Base-by-base conservation (phyloP, 2,329 filamentous ascomycete genomes). In the Zalaria sp. region DNA sequence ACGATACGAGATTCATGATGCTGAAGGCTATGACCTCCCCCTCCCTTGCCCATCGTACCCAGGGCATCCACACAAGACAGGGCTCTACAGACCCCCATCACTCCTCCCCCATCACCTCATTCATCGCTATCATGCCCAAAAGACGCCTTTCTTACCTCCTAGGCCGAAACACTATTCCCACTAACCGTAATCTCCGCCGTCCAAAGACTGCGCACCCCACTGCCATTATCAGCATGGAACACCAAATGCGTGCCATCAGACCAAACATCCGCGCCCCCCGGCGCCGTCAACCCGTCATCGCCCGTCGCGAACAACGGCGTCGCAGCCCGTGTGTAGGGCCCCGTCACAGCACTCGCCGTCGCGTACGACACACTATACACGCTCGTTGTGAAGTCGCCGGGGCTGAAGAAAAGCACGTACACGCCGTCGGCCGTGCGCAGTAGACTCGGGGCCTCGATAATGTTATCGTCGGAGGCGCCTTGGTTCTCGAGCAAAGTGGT, bases 381-480 rank as follows among this genome's bases (percentile, higher is more conserved):
- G 9, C 38, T 31, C 11, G 42, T 48, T 2, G 42, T 38, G 39
- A 49, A 56, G 46, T 51, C 56, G 18, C 51, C 51, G 25, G 39
- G 46, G 29, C 45, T 49, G 52, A 55, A 57, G 43, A 56, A 57
- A 28, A 57, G 49, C 27, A 53, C 39, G 41, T 51, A 56, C 26
- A 38, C 49, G 27, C 46, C 54, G 41, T 26, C 37, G n/a, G 47
- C 44, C 18, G 43, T 47, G 25, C 54, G 53, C 28, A 51, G 46
- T 9, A 61, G 45, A 1, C 48, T 46, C 0, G 58, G 58, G 4
- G 57, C 57, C 40, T 61, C 58, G 39, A 58, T 39, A 27, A 59
- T 51, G 27, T 56, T 56, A 32, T 55, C 43, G 37, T 60, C 57
- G 9, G 46, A 36, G 5, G 45, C 43, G 29, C 57, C 57, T 28